Evolutionary conservation across 495 filamentous ascomycete species (phyloP), one percentile per base, ranked within the genome.

Genomic region (Amorphotheca resinae): DNA sequence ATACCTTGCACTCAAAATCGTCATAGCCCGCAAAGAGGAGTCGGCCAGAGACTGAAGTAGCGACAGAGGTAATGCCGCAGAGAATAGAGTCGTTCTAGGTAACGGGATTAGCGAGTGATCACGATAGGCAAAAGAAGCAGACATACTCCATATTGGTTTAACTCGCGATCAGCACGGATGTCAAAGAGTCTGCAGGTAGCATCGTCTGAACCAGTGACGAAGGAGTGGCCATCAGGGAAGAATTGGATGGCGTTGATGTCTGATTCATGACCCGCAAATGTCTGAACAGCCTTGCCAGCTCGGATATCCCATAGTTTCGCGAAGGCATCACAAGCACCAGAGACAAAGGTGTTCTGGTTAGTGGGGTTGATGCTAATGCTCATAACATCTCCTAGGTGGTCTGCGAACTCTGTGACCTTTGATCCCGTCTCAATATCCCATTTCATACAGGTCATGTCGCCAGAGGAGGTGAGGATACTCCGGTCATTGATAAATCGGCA

Each of bases 191-290:
- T 80, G 76, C 91, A 98, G 33, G 88, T 93, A 41, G 91, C 91
- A 61, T 98, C 91, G 53, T 98, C 91, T 44, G 91, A 98, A 48
- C 91, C 91, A 37, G 91, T 98, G 49, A 94, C 93, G 55, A 98
- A 96, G 30, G 91, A 93, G 59, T 98, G 93, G 48, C 91, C 91
- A 59, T 95, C 93, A 35, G 91, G 91, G 79, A 98, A 96, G 67
- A 95, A 98, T 53, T 96, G 93, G 51, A 98, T 93, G 52, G 91
- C 91, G 59, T 98, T 98, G 70, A 98, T 98, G 54, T 98, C 91
- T 22, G 88, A 95, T 60, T 96, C 93, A 66, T 98, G 91, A 30
- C 93, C 91, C 38, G 89, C 87, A 57, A 98, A 98, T 1, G 91
- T 98, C 64, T 98, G 91, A 40, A 95, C 87, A 55, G 93, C 93